Evolutionary conservation across 1,139 yeast genomes (phyloP), one percentile per base, ranked within the genome.

Genomic region (Pichia sp.): DNA sequence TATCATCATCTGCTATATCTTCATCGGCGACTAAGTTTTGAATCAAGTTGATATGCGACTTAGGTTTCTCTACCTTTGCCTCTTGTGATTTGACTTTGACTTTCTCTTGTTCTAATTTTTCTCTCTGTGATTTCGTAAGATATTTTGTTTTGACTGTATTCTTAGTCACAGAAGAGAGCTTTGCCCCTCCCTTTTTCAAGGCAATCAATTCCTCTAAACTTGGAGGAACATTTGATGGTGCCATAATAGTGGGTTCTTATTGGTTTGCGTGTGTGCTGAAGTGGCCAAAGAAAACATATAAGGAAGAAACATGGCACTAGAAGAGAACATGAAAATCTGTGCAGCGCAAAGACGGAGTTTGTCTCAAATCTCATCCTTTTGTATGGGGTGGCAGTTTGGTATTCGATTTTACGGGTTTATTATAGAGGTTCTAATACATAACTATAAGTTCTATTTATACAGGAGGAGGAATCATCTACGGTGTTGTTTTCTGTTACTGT

Each of bases 121-220:
- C 69, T 44, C 86, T 64, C 49, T 78, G 72, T 34, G 63, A 66
- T 54, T 73, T 78, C 10, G 83, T 69, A 10, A 82, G 58, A 54
- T 77, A 81, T 55, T 60, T 68, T 0, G 82, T 60, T 18, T 21
- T 61, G 54, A 45, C 62, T 67, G 38, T 60, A 56, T 17, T 56
- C 55, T n/a, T 75, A 53, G 31, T 77, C 18, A 27, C 15, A 12
- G 27, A 24, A 8, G 27, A 8, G 27, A 17, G n/a, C 10, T 19
- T 15, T 15, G 18, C 27, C n/a, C 31, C 40, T 22, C 21, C 19
- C 20, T 35, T 43, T 31, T 45, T 47, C 27, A 38, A 20, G 2
- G 22, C 33, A 2, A 54, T 11, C 5, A 53, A 31, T 12, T 52
- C 54, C 28, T 50, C 50, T 14, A 53, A 41, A 4, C 82, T 72